A percentile compares a stretch with the other conserved stretches of the same genome.
phyloP scores from a whole-genome alignment of 495 filamentous ascomycete genomes.

The Penicillium desertorum region DNA sequence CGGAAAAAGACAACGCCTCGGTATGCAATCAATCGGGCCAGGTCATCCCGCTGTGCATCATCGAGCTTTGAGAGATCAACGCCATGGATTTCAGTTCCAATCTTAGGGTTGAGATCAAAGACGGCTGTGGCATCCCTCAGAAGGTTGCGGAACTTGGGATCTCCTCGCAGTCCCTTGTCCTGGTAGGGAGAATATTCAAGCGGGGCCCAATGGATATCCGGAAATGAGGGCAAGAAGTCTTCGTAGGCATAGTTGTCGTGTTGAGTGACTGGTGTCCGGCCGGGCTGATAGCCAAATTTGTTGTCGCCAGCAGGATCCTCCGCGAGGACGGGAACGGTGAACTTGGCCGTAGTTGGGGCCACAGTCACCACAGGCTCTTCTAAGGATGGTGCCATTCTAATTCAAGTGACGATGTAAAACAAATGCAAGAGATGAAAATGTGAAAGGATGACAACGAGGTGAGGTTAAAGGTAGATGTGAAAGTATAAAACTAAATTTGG shows the following conservation, averaged over 20 bases:
- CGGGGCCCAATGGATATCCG: slow-evolving; percentile 54
- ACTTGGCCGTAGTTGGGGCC: slow-evolving; percentile 9
- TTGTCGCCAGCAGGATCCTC: slow-evolving; percentile 27
- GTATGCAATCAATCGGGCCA: slow-evolving; percentile 68
- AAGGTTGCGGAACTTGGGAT: slow-evolving; percentile 54
- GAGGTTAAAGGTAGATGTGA: not conserved
- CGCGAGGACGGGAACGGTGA: slow-evolving; percentile 21
- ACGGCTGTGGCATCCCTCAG: slow-evolving; percentile 52
- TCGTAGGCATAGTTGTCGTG: slow-evolving; percentile 56
- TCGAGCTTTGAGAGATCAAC: slow-evolving; percentile 66
- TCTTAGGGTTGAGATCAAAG: slow-evolving; percentile 64
- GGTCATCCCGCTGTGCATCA: slow-evolving; percentile 70
- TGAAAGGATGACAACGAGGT: not conserved
- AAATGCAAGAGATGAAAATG: not conserved
- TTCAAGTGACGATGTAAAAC: not conserved
- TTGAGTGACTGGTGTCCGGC: slow-evolving; percentile 43
- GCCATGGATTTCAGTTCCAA: slow-evolving; percentile 72
- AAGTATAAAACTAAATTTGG: slow-evolving; percentile 19
- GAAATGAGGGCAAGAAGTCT: slow-evolving; percentile 57
- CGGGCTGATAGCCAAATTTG: slow-evolving; percentile 48
- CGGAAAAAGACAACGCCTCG: slow-evolving; percentile 75
- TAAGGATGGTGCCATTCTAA: slow-evolving; percentile 39
- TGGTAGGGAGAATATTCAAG: slow-evolving; percentile 51
- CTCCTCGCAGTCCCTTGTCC: slow-evolving; percentile 55
- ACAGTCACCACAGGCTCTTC: slow-evolving; percentile 24